Base-by-base conservation (phyloP, 371 early-diverging fungal species). In the Lichtheimia hyalospora region DNA sequence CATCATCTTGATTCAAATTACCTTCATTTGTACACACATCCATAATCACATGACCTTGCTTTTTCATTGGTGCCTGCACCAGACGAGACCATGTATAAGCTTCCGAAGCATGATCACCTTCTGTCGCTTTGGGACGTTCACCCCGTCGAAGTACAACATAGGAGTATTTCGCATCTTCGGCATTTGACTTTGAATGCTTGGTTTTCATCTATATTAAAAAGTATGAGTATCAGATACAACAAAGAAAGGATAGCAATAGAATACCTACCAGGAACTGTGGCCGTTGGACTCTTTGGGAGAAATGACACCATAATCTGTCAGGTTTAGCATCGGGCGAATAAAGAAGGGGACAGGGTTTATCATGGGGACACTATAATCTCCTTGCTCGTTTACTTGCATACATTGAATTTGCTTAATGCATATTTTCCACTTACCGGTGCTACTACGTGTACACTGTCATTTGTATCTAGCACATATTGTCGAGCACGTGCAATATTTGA, bases 131-230 rank as follows among this genome's bases (percentile, higher is more conserved):
- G 2, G 90, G 91, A 18, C 90, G 71, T 7, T 64, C 43, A 14
- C 91, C 91, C 58, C 82, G 84, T 16, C 89, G 85, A 34, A 96
- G 59, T 6, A 95, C 74, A 0, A 92, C 78, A 71, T 93, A 96
- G 2, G 89, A 83, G 72, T 90, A 96, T 58, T 88, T 89, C 21
- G 85, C 68, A 57, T 92, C 92, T 66, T 94, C 93, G 18, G 70
- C 60, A 71, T 93, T 90, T 14, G 58, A 66, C 59, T 88, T 87
- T 0, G 84, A 73, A 54, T 82, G 84, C 60, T 93, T 93, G 2
- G 89, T 85, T 57, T 85, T 84, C 87, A 92, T 92, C 83, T 82
- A 28, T 51, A 25, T n/a, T n/a, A 27, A 44, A 56, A 12, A 16
- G 42, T 3, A 24, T 49, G 49, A 8, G 10, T 18, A 53, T 41